Evolutionary conservation across 768 basidiomycete species (phyloP), one percentile per base, ranked within the genome.

Genomic region (Wakefieldia striispora): DNA sequence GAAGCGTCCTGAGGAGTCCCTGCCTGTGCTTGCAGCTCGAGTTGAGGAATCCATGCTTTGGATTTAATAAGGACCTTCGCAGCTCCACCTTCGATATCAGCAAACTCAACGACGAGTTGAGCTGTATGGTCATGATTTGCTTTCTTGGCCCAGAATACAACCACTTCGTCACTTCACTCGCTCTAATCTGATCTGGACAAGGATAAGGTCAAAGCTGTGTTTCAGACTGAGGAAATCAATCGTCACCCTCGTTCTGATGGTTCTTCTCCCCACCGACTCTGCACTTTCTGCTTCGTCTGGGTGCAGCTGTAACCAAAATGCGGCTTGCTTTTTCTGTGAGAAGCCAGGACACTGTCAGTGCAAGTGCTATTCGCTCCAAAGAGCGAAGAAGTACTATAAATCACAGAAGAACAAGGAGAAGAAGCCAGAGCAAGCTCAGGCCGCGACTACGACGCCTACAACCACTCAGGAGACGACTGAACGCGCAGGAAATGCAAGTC

Each of bases 41-140:
- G 50, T 55, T 1, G 24, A 55, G 12, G 4, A 45, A 2, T 3
- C 35, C 17, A 54, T 57, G 50, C 1, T n/a, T 10, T 21, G 33
- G 2, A 57, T 59, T 4, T n/a, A n/a, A n/a, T 14, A 33, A 59
- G 21, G 45, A 57, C 0, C 44, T 57, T 1, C 16, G n/a, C 21
- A 11, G 24, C 1, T 3, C 34, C 0, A 1, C 16, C n/a, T 59
- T 49, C 13, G 24, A 44, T 44, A n/a, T 50, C 49, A 3, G 29
- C 29, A 1, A 37, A 50, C 1, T 16, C 12, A 0, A 50, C 24
- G 24, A 24, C 24, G 24, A 24, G 7, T 24, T n/a, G n/a, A n/a
- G n/a, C n/a, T n/a, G n/a, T n/a, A n/a, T n/a, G n/a, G n/a, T n/a
- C n/a, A n/a, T n/a, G n/a, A n/a, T n/a, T n/a, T n/a, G n/a, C n/a